phyloP scores from a whole-genome alignment of 2,329 filamentous ascomycete genomes.

The Niveomyces coronatus region DNA sequence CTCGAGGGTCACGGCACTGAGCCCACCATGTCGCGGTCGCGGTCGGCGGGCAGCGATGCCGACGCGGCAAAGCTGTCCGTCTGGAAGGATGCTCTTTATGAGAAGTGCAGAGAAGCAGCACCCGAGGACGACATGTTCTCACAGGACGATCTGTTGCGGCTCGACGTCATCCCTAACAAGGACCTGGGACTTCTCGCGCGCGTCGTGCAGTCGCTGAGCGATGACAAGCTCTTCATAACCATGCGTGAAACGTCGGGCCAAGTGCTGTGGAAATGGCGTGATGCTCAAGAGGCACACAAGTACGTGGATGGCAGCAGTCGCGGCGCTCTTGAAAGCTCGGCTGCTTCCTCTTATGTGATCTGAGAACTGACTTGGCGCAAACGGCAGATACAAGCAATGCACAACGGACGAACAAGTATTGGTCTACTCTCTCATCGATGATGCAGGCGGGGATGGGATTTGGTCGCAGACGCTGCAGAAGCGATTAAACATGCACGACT shows the following conservation, averaged over 20 bases:
- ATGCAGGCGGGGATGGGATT: conserved; percentile 72
- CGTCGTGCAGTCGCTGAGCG: conserved; percentile 46
- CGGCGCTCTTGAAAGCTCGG: neutral
- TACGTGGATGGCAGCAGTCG: conserved; percentile 21
- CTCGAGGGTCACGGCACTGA: too few species aligned
- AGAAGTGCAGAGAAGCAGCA: conserved; percentile 40
- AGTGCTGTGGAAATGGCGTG: conserved; percentile 46
- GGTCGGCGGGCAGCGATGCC: conserved; percentile 20
- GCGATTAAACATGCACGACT: conserved; percentile 74
- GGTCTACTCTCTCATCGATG: conserved; percentile 84
- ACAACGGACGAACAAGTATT: conserved; percentile 66
- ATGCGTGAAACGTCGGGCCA: conserved; percentile 31
- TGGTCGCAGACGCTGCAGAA: conserved; percentile 82
- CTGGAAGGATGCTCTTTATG: conserved; percentile 47
- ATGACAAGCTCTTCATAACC: conserved; percentile 48
- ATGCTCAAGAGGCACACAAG: conserved; percentile 52
- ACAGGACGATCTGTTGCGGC: conserved; percentile 46
- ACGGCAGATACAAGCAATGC: conserved; percentile 46
- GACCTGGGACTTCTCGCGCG: conserved; percentile 44
- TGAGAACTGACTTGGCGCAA: conserved; percentile 2
- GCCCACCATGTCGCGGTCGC: conserved; percentile 11
- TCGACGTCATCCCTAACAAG: conserved; percentile 46
- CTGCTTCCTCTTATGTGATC: too few species aligned
- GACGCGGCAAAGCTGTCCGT: conserved; percentile 34
- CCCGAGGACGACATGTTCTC: conserved; percentile 41